Percentiles rank a stretch among this genome's conserved stretches.
phyloP scores from a whole-genome alignment of 306 rosid species.

The Urtica urens region DNA sequence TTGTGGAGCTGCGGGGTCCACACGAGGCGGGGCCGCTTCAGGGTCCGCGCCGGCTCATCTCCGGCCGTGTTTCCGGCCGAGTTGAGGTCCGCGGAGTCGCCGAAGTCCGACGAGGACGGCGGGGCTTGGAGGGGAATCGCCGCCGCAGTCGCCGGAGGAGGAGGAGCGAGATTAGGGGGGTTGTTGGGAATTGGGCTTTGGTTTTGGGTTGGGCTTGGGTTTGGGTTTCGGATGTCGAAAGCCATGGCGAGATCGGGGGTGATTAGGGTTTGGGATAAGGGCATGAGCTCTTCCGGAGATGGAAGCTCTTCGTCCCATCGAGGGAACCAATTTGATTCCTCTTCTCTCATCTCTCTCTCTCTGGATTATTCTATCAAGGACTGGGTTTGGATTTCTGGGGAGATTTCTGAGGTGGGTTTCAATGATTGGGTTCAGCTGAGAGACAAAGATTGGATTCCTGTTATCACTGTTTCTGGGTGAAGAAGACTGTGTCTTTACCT shows the following conservation, averaged over 20 bases:
- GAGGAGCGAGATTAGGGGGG: neutral
- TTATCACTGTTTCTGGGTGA: neutral
- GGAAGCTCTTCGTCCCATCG: constrained; percentile 90
- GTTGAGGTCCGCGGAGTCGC: constrained; percentile 74
- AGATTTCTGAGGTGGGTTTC: neutral
- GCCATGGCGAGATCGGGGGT: constrained; percentile 91
- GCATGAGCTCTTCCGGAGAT: constrained; percentile 68
- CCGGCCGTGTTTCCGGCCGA: constrained; percentile 56
- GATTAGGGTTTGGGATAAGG: constrained; percentile 90
- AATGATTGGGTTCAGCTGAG: neutral
- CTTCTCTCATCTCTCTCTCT: constrained; percentile 55
- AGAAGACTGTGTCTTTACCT: no score
- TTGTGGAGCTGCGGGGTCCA: constrained; percentile 99
- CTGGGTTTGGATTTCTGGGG: no score
- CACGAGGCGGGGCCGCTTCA: constrained; percentile 82
- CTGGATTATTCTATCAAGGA: no score
- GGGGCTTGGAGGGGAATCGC: constrained; percentile 35
- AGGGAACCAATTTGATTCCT: constrained; percentile 80
- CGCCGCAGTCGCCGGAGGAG: constrained; percentile 21
- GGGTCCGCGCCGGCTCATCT: constrained; percentile 93
- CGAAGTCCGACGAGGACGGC: constrained; percentile 74
- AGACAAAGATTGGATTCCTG: neutral
- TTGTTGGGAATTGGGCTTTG: constrained; percentile 21
- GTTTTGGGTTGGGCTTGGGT: constrained; percentile 7
- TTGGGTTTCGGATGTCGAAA: constrained; percentile 62